Evolutionary conservation across 169 alveolate genomes (phyloP).

Genomic region (Plasmodium coatneyi): DNA sequence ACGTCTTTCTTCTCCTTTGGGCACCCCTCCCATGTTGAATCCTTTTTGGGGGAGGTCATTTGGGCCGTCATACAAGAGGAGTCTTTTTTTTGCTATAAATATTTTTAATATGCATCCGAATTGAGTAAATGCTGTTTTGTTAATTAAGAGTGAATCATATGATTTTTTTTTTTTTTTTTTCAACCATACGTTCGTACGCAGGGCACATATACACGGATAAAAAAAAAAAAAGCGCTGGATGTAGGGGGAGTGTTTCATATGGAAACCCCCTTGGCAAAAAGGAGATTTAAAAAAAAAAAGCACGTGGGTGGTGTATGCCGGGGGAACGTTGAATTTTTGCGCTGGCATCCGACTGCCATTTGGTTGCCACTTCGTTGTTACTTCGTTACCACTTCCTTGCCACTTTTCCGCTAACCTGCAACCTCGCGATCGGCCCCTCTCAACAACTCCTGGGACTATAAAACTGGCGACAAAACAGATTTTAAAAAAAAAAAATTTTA

Average conservation of each 20-base stretch:
- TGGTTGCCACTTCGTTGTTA: not conserved
- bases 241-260: not conserved
- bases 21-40: not conserved
- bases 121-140: not conserved
- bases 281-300: not conserved
- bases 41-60: not conserved
- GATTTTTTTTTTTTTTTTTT: not conserved
- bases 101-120: not conserved
- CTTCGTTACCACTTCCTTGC: not conserved
- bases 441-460: not conserved
- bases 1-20: not conserved
- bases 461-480: not conserved
- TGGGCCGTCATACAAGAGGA: not conserved
- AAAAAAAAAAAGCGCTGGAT: not conserved
- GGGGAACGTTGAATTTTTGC: not conserved
- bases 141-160: not conserved
- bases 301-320: not conserved
- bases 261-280: not conserved
- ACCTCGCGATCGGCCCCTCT: not conserved
- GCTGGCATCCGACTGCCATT: not conserved
- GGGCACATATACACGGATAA: not conserved
- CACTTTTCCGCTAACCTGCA: not conserved
- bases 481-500: not conserved
- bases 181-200: not conserved
- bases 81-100: not conserved